Conservation (phyloP, 2,329 filamentous ascomycete species). For the Cylindrodendrum hubeiense region DNA sequence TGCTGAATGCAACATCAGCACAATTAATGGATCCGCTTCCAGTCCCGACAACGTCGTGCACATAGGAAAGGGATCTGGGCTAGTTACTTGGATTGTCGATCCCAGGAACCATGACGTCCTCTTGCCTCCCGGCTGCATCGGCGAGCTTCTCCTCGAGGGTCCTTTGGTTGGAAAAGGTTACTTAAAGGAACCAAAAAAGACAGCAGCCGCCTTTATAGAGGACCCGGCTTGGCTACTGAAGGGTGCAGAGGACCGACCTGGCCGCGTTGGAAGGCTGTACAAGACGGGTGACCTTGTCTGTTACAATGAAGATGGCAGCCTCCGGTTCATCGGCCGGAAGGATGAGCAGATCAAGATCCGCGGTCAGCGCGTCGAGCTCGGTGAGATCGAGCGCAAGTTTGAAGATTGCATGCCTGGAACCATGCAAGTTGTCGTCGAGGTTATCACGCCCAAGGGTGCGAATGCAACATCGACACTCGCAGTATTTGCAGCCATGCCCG, state of each 20-base stretch:
- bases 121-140: constrained; percentile 55
- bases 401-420: constrained; percentile 8
- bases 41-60: constrained; percentile 35
- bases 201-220: constrained; percentile 60
- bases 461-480: not conserved
- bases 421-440: not conserved
- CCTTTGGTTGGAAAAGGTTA: constrained; percentile 68
- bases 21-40: not conserved
- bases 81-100: constrained; percentile 57
- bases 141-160: constrained; percentile 61
- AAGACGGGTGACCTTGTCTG: constrained; percentile 32
- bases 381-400: constrained; percentile 32
- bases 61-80: constrained; percentile 53
- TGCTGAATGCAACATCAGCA: constrained; percentile 22
- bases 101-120: constrained; percentile 52
- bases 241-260: too few relatives aligned
- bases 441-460: too few relatives aligned
- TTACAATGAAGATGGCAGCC: constrained; percentile 21
- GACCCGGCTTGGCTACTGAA: constrained; percentile 49
- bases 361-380: constrained; percentile 38
- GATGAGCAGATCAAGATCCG: constrained; percentile 38
- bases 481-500: too few relatives aligned
- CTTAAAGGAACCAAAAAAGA: constrained; percentile 61
- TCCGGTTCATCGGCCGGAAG: constrained; percentile 33
- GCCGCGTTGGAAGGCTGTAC: constrained; percentile 14